Evolutionary conservation across 2,329 filamentous ascomycete genomes (phyloP).

Genomic region (Chalara sp.): DNA sequence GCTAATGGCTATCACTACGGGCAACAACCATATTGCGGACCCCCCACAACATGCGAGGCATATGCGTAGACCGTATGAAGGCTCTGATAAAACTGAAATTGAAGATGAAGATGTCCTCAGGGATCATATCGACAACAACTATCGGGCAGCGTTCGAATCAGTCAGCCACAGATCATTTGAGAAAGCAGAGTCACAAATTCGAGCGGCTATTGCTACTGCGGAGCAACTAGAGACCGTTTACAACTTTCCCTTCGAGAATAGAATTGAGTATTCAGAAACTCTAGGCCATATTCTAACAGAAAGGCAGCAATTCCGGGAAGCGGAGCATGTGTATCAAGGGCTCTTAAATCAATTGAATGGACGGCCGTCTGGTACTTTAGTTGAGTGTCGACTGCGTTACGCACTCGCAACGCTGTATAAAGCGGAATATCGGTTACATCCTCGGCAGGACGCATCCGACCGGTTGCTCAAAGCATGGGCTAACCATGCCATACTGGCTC

Average conservation of each 20-base stretch:
- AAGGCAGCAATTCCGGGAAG: not conserved
- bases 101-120: not conserved
- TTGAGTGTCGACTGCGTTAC: not conserved
- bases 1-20: not conserved
- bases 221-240: not conserved
- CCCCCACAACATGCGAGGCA: not conserved
- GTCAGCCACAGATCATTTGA: not conserved
- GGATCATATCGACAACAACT: not conserved
- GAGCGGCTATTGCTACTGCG: not conserved
- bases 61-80: not conserved
- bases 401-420: not conserved
- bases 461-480: not conserved
- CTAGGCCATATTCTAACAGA: not conserved
- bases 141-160: not conserved
- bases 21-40: not conserved
- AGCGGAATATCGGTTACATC: not conserved
- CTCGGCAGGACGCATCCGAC: not conserved
- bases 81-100: not conserved
- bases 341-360: not conserved
- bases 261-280: not conserved
- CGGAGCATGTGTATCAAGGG: not conserved
- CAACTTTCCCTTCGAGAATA: not conserved
- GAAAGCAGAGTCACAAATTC: not conserved
- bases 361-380: not conserved
- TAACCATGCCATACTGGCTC: not conserved